Evolutionary conservation across 2,329 filamentous ascomycete species (phyloP), one percentile per base, ranked within the genome.

Genomic region (Pochonia chlamydosporia): DNA sequence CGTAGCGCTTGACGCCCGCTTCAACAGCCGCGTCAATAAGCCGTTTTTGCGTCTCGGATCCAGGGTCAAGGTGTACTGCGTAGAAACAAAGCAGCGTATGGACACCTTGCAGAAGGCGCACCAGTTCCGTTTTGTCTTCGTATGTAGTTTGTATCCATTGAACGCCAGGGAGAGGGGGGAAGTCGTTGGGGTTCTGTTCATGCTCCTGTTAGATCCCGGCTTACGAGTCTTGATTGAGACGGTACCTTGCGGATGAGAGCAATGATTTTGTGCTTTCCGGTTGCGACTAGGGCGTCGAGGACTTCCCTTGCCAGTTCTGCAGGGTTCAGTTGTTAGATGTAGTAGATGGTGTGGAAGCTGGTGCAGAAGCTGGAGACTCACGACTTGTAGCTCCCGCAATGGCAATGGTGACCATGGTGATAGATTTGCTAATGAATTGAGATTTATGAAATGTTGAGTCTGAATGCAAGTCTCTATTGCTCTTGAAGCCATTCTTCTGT

Each of bases 1-100:
- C 67, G 63, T 82, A 81, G 5, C 78, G 70, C 55, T 79, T 74
- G 5, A 85, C 78, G 1, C 79, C 78, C 3, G 78, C 80, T 6
- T 68, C 67, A 14, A 80, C 66, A 20, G 78, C 71, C 1, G 80
- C 81, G 36, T 82, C 73, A 26, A 83, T 73, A 44, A 84, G 63
- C 9, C 72, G 59, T 25, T 51, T 57, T 40, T 59, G 56, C 3
- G 73, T 60, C n/a, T 60, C 58, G 26, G 67, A 53, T 1, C 56
- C 53, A 5, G 56, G 55, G 45, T 68, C 65, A 0, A 56, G 55
- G 2, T 67, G 56, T 1, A 63, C 50, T 5, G 67, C 53, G 13
- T 78, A 55, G 53, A 81, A 81, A 2, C 73, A 79, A 0, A 81
- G 61, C 4, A 83, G 62, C 0, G 75, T 78, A 40, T 82, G 69